Percentiles rank a stretch among this genome's conserved stretches.
phyloP scores from a whole-genome alignment of 371 early-diverging fungal species.

The Coemansia sp. region DNA sequence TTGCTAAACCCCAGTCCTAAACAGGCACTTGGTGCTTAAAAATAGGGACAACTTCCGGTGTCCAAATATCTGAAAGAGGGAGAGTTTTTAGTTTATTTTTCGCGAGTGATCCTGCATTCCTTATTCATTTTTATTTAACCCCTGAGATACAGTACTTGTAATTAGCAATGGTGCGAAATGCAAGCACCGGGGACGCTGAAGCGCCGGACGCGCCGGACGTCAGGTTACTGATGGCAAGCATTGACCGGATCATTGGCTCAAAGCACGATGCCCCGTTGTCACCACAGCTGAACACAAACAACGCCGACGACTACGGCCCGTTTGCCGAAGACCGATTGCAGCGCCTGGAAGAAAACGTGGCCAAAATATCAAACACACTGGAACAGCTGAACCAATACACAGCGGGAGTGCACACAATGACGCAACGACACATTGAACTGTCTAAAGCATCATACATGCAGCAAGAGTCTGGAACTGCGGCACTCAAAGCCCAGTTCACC shows the following conservation, averaged over 20 bases:
- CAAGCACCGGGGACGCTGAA: background rate
- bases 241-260: conserved; percentile 9
- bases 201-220: conserved; percentile 4
- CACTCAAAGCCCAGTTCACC: background rate
- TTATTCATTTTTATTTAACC: background rate
- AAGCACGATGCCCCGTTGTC: background rate
- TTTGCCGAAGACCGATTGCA: conserved; percentile 12
- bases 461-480: conserved; percentile 3
- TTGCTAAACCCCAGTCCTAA: too few relatives aligned
- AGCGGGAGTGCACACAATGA: conserved; percentile 9
- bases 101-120: background rate
- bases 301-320: background rate
- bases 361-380: background rate
- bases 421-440: conserved; percentile 15
- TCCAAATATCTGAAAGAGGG: too few relatives aligned
- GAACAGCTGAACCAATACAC: conserved; percentile 8
- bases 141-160: too few relatives aligned
- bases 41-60: too few relatives aligned
- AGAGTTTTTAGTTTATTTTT: too few relatives aligned
- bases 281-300: background rate
- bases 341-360: conserved; percentile 10
- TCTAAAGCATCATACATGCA: conserved; percentile 15
- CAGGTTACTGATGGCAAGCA: conserved; percentile 13
- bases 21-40: too few relatives aligned
- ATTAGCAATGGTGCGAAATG: background rate